Base-by-base conservation (phyloP, 768 basidiomycete genomes). In the Russula olivacea region DNA sequence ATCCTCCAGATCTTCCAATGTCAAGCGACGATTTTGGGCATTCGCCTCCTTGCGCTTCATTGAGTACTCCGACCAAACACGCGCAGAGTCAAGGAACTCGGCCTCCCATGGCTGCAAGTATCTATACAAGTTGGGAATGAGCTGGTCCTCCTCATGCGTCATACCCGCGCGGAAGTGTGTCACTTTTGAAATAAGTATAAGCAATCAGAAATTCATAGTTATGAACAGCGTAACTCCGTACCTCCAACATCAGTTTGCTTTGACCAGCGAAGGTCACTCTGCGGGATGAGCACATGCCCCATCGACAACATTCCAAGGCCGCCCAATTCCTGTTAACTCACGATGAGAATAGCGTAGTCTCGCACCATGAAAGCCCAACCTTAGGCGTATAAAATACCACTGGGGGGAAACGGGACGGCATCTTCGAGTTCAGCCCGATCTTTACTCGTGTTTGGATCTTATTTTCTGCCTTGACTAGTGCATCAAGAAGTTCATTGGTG, bases 31-130 rank as follows among this genome's bases (percentile, higher is more conserved):
- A 76, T 98, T 98, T 73, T 97, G 93, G 1, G 97, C 96, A 67
- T 94, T 97, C n/a, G 97, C 97, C 72, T 99, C 97, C 74, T 98
- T 98, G 69, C 97, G 80, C 81, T 98, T 99, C 93, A 98, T 91
- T 0, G 96, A 95, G 74, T 99, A 99, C 74, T 99, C 97, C 0
- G 89, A 92, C 97, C 97, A 99, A 45, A 99, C 97, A 69, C 97
- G 93, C 45, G 95, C 95, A 2, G 95, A 98, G 72, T 99, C 97
- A 63, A 97, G 74, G 79, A 99, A 98, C 73, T 98, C 95, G 0
- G 94, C 91, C 72, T 96, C 93, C 95, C 95, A 98, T 11, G 95
- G 94, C 69, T 96, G 92, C 14, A 97, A 80, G 74, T 98, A 96
- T 67, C 97, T 90, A 77, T 96, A 96, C 76, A 99, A 73, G 75